Evolutionary conservation across 306 rosid genomes (phyloP).

Genomic region (Rosa multiflora): DNA sequence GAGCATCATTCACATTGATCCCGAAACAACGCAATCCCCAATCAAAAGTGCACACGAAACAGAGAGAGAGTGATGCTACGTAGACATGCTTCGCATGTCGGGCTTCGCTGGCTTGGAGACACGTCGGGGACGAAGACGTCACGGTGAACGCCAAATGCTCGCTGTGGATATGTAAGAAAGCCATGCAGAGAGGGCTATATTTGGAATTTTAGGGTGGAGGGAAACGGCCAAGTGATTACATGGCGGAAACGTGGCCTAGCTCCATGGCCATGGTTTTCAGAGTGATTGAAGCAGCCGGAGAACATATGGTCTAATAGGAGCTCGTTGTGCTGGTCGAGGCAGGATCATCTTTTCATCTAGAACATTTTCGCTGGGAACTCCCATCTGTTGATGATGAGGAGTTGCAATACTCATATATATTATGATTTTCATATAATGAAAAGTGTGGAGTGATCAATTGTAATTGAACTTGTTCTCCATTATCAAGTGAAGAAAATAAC

Average conservation of each 20-base stretch:
- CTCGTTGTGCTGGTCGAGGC: not conserved
- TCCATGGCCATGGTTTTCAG: conserved; percentile 11
- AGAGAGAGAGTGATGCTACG: conserved; percentile 26
- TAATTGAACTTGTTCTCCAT: conserved; percentile 12
- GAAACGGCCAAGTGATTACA: conserved; percentile 15
- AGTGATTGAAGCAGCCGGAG: not conserved
- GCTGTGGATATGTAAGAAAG: conserved; percentile 17
- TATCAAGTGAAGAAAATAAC: conserved; percentile 12
- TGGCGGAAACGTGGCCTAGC: conserved; percentile 11
- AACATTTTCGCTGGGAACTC: not conserved
- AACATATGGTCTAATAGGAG: no score
- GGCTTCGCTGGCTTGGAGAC: conserved; percentile 40
- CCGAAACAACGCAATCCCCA: not conserved
- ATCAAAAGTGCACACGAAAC: not conserved
- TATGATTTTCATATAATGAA: not conserved
- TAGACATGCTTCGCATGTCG: conserved; percentile 51
- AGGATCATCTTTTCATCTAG: conserved; percentile 25
- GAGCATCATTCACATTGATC: not conserved
- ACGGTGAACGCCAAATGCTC: not conserved
- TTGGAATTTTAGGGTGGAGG: not conserved
- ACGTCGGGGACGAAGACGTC: conserved; percentile 30
- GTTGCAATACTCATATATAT: not conserved
- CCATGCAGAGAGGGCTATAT: not conserved
- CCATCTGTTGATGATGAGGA: not conserved
- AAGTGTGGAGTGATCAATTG: not conserved